Conservation (phyloP, 2,329 filamentous ascomycete genomes). For the Biscogniauxia marginata region DNA sequence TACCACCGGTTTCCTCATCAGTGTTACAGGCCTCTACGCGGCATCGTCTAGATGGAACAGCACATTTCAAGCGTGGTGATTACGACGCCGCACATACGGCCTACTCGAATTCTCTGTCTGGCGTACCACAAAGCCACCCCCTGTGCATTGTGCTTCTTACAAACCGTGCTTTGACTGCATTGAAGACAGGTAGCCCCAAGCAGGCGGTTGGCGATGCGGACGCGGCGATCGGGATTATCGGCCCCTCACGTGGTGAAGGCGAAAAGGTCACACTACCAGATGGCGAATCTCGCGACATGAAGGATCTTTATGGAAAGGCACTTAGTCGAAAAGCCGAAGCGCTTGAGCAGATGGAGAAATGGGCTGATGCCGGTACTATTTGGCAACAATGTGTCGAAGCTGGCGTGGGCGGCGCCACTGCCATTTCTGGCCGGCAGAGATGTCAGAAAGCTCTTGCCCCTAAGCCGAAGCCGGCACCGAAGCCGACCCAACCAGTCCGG, state of each 20-base stretch:
- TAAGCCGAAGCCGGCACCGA: conserved; percentile 53
- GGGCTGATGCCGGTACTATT: conserved; percentile 75
- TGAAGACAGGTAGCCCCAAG: conserved; percentile 92
- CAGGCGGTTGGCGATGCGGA: conserved; percentile 84
- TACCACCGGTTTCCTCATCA: conserved; percentile 67
- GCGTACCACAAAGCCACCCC: conserved; percentile 76
- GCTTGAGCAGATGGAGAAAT: conserved; percentile 92
- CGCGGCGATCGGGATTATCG: conserved; percentile 75
- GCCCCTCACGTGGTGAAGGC: conserved; percentile 71
- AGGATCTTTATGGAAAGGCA: conserved; percentile 89
- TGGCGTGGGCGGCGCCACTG: conserved; percentile 80
- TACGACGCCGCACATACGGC: conserved; percentile 81
- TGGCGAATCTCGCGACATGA: conserved; percentile 77
- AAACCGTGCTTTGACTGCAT: conserved; percentile 83
- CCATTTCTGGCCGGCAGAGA: conserved; percentile 80
- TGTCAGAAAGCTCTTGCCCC: conserved; percentile 84
- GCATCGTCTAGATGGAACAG: conserved; percentile 76
- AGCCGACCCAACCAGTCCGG: conserved; percentile 43
- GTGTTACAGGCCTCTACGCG: conserved; percentile 74
- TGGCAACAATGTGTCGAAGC: conserved; percentile 84
- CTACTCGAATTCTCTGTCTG: conserved; percentile 74
- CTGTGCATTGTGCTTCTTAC: conserved; percentile 85
- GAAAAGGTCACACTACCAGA: conserved; percentile 73
- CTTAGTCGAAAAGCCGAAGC: conserved; percentile 94
- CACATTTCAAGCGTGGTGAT: conserved; percentile 92